A percentile compares a stretch with the other conserved stretches of the same genome.
Evolutionary conservation across 1,284 basidiomycete genomes (phyloP).

Genomic region (Exsudoporus floridanus): DNA sequence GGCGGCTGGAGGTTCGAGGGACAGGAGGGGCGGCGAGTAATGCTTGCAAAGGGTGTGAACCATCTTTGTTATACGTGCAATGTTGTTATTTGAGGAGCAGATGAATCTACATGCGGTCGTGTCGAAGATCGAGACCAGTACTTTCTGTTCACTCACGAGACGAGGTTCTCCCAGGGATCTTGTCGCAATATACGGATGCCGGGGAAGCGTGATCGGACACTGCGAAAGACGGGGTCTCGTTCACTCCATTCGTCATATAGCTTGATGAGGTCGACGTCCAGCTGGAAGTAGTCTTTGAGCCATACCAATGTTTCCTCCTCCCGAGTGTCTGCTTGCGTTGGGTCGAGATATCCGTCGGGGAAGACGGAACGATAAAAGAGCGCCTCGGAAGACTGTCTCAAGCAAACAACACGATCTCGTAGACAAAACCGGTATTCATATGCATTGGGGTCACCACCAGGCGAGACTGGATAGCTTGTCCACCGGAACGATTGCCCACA

Average conservation of each 20-base stretch:
- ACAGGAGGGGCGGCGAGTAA: slow-evolving; percentile 67
- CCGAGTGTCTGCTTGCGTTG: slow-evolving; percentile 37
- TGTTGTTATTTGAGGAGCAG: slow-evolving; percentile 98
- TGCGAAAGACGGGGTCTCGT: slow-evolving; percentile 75
- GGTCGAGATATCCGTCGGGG: slow-evolving; percentile 40
- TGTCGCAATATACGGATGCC: slow-evolving; percentile 82
- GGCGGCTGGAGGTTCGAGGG: slow-evolving; percentile 44
- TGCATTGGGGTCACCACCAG: slow-evolving; percentile 29
- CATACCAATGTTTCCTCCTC: slow-evolving; percentile 71
- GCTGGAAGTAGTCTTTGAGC: slow-evolving; percentile 89
- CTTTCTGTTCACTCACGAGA: slow-evolving; percentile 65
- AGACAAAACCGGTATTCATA: slow-evolving; percentile 76
- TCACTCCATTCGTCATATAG: slow-evolving; percentile 81
- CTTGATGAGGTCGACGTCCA: slow-evolving; percentile 70
- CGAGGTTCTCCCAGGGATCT: slow-evolving; percentile 93
- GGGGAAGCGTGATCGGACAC: slow-evolving; percentile 58
- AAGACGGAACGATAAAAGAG: slow-evolving; percentile 76
- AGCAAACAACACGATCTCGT: slow-evolving; percentile 77
- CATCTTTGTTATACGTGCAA: slow-evolving; percentile 88
- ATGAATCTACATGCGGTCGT: slow-evolving; percentile 71
- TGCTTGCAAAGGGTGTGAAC: slow-evolving; percentile 71
- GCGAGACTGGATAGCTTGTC: slow-evolving; percentile 44
- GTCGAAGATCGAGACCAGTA: slow-evolving; percentile 6
- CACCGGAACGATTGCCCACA: slow-evolving; percentile 84
- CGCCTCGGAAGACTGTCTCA: slow-evolving; percentile 68